Percentiles rank a stretch among this genome's conserved stretches.
Conservation (phyloP, 805 yeast genomes). For the Pichia exigua region DNA sequence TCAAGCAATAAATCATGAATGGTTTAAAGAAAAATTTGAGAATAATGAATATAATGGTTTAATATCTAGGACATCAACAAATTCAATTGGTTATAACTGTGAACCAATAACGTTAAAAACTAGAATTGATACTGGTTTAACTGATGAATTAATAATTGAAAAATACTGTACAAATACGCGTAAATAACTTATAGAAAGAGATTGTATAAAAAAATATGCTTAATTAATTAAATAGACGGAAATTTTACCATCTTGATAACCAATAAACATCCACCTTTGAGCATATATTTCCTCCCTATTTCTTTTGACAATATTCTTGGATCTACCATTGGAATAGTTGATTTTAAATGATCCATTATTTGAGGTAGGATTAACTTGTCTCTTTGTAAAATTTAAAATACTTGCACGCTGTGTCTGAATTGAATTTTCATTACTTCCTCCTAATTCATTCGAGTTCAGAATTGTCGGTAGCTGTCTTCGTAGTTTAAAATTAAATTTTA, state of each 20-base stretch:
- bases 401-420: constrained; percentile 17
- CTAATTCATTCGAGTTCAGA: constrained; percentile 3
- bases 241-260: constrained; percentile 29
- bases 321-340: constrained; percentile 24
- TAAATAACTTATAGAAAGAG: neutral
- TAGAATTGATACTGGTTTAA: constrained; percentile 18
- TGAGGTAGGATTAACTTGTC: constrained; percentile 14
- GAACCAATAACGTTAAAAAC: constrained; percentile 24
- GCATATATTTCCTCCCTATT: constrained; percentile 22
- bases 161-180: constrained; percentile 3
- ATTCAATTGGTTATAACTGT: constrained; percentile 19
- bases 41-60: neutral
- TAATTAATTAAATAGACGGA: constrained; percentile 15
- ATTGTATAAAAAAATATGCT: neutral
- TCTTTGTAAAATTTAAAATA: constrained; percentile 15
- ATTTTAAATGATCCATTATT: neutral
- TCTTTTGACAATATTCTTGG: constrained; percentile 26
- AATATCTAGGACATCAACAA: constrained; percentile 16
- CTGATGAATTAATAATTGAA: constrained; percentile 19
- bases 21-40: constrained; percentile 28
- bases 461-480: constrained; percentile 23
- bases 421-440: constrained; percentile 11
- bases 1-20: constrained; percentile 34
- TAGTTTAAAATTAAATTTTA: constrained; percentile 21
- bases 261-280: constrained; percentile 24